Conservation (phyloP, 2,329 filamentous ascomycete species). For the Ceratocystiopsis minuta region DNA sequence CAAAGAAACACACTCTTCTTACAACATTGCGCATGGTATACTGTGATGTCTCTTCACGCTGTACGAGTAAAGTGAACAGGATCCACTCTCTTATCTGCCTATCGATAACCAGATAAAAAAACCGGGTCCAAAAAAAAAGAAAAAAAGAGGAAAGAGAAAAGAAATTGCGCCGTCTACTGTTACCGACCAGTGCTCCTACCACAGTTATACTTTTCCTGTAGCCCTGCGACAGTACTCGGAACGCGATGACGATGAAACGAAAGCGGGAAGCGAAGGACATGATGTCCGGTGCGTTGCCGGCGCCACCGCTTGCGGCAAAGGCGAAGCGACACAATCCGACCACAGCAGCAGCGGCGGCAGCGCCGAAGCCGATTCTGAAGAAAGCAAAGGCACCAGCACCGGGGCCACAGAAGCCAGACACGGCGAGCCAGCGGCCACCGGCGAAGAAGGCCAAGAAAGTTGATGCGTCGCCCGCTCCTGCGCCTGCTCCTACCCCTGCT, state of each 20-base stretch:
- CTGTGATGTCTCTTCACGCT: too few species aligned
- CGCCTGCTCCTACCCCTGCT: neutral
- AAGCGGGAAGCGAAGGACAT: constrained; percentile 6
- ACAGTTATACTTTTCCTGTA: too few species aligned
- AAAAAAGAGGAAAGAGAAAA: too few species aligned
- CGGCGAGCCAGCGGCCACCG: neutral
- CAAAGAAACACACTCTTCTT: too few species aligned
- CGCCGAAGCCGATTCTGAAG: neutral
- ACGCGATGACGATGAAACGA: constrained; percentile 4
- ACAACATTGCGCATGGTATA: too few species aligned
- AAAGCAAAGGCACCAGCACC: neutral
- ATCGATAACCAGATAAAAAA: too few species aligned
- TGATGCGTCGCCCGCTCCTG: neutral
- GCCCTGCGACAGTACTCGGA: neutral
- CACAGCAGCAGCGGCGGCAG: constrained; percentile 1
- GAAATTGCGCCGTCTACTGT: too few species aligned
- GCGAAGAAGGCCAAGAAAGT: neutral
- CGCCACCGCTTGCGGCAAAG: neutral
- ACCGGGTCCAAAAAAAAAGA: too few species aligned
- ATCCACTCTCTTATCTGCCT: too few species aligned
- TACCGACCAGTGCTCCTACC: too few species aligned
- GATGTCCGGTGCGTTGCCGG: neutral
- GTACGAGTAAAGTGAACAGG: too few species aligned
- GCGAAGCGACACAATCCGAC: neutral
- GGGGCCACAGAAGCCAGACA: neutral